Conservation (phyloP, 768 basidiomycete genomes). For the Leucosporidium scottii region DNA sequence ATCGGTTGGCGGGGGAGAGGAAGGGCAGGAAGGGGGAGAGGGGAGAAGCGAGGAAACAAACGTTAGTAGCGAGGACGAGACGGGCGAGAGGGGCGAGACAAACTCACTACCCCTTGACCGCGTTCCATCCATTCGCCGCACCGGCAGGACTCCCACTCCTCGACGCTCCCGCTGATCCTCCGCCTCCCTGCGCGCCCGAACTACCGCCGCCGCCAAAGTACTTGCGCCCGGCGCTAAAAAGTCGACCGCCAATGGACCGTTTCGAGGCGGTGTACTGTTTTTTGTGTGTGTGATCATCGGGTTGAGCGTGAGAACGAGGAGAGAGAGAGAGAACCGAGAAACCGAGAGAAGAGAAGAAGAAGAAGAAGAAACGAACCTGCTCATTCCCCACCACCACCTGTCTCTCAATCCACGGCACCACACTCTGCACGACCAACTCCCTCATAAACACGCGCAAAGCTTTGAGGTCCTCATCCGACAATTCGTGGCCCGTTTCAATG, state of each 20-base stretch:
- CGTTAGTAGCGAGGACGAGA: neutral
- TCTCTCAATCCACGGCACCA: constrained; percentile 96
- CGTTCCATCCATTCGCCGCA: constrained; percentile 36
- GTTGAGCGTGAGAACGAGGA: neutral
- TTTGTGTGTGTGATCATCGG: too few relatives aligned
- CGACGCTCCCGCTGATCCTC: neutral
- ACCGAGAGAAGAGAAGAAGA: neutral
- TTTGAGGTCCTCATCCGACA: constrained; percentile 56
- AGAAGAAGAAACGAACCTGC: constrained; percentile 46
- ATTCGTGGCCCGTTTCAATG: neutral
- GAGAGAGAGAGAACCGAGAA: neutral
- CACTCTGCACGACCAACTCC: constrained; percentile 79
- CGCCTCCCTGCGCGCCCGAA: too few relatives aligned
- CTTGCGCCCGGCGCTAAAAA: constrained; percentile 45
- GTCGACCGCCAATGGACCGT: constrained; percentile 42
- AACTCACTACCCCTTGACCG: constrained; percentile 43
- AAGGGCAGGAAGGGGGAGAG: neutral
- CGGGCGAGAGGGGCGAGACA: too few relatives aligned
- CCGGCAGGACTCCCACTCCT: constrained; percentile 3
- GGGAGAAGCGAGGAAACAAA: neutral
- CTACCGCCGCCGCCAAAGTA: constrained; percentile 41
- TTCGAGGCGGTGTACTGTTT: constrained; percentile 29
- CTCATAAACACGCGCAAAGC: constrained; percentile 69
- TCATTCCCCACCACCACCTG: constrained; percentile 93
- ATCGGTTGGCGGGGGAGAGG: neutral